Conservation (phyloP, 2,329 filamentous ascomycete species). For the Colletotrichum incanum region DNA sequence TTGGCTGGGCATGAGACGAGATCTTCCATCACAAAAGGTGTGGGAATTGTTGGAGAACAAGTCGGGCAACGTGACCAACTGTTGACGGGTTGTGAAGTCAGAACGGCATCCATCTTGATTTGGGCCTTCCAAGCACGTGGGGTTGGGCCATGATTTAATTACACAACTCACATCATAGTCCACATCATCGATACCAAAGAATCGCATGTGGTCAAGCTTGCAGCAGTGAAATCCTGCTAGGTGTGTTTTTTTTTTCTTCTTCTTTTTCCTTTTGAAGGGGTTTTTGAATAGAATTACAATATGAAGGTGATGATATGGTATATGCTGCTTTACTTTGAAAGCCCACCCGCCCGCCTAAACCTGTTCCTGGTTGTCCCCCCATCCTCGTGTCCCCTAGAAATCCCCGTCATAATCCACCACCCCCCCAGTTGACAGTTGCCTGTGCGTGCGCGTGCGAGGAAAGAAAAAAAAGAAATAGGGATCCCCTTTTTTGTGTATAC, state of each 20-base stretch:
- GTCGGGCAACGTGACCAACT: neutral
- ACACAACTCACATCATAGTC: neutral
- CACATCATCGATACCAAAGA: slow-evolving; percentile 1
- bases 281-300: slow-evolving; percentile 39
- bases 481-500: slow-evolving; percentile 9
- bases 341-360: neutral
- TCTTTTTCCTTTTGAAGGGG: neutral
- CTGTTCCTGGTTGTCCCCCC: neutral
- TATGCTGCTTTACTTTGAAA: neutral
- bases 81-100: neutral
- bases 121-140: neutral
- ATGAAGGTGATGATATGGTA: slow-evolving; percentile 32
- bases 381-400: slow-evolving; percentile 3
- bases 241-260: neutral
- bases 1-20: slow-evolving; percentile 12
- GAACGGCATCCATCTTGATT: neutral
- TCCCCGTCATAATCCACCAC: neutral
- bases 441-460: slow-evolving; percentile 7
- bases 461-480: neutral
- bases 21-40: neutral
- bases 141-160: too few species aligned
- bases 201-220: neutral
- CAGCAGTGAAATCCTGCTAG: slow-evolving; percentile 9
- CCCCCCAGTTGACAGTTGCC: slow-evolving; percentile 33
- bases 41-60: too few species aligned